Evolutionary conservation across 1,284 basidiomycete genomes (phyloP).

Genomic region (Malassezia slooffiae): DNA sequence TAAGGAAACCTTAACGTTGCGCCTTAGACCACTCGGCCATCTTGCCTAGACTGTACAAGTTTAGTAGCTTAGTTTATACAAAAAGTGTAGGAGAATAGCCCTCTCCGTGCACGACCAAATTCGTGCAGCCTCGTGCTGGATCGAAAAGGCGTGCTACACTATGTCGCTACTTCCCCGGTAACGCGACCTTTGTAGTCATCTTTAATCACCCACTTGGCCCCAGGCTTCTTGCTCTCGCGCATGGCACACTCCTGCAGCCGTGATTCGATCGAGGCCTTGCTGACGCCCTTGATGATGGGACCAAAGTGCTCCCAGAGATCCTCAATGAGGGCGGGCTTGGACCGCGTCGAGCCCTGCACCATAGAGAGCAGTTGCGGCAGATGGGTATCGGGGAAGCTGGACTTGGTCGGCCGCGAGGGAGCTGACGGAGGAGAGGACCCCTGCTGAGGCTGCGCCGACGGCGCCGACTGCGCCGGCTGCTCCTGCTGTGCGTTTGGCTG

Average conservation of each 20-base stretch:
- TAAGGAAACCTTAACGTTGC: slow-evolving; percentile 22
- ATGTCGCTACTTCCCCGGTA: no score
- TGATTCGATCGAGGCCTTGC: slow-evolving; percentile 30
- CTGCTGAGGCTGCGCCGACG: background rate
- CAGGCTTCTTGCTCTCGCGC: slow-evolving; percentile 25
- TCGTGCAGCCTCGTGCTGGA: no score
- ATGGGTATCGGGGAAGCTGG: slow-evolving; percentile 19
- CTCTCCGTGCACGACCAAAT: no score
- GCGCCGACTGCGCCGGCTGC: slow-evolving; percentile 1
- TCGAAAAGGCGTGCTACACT: no score
- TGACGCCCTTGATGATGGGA: slow-evolving; percentile 19
- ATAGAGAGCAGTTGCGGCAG: slow-evolving; percentile 20
- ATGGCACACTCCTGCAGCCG: slow-evolving; percentile 22
- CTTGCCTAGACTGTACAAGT: slow-evolving; percentile 24
- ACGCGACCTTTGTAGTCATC: slow-evolving; percentile 21
- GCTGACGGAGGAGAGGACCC: no score
- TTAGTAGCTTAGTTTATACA: no score
- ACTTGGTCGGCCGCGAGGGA: slow-evolving; percentile 5
- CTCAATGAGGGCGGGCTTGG: slow-evolving; percentile 28
- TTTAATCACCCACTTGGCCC: slow-evolving; percentile 25
- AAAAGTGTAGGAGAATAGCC: no score
- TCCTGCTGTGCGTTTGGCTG: slow-evolving; percentile 8
- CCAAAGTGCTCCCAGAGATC: slow-evolving; percentile 31
- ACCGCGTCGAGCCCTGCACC: slow-evolving; percentile 31
- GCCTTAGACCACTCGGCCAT: slow-evolving; percentile 42